Evolutionary conservation across 164 flowering plant species (phyloP).

Genomic region (Santalum album): DNA sequence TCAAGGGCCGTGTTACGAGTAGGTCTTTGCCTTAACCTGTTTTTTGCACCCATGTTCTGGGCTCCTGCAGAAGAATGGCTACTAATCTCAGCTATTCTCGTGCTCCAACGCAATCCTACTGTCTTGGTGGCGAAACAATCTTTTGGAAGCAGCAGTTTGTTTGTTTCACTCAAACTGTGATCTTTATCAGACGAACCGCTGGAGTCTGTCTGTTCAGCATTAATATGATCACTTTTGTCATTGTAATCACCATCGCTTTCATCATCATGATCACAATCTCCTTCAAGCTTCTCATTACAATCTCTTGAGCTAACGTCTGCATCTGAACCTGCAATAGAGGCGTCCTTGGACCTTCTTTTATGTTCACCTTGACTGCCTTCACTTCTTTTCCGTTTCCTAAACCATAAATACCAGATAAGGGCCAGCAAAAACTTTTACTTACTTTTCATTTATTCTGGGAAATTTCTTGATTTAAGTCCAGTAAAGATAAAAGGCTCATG

Average conservation of each 20-base stretch:
- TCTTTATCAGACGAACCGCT: conserved; percentile 15
- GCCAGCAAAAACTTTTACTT: neutral
- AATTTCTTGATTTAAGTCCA: too few species aligned
- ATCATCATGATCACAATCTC: conserved; percentile 9
- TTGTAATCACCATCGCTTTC: conserved; percentile 18
- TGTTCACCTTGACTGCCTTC: conserved; percentile 6
- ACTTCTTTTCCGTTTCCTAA: conserved; percentile 19
- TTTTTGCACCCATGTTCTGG: conserved; percentile 17
- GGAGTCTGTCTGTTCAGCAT: neutral
- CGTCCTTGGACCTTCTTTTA: neutral
- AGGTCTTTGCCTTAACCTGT: conserved; percentile 31
- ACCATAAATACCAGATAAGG: conserved; percentile 2
- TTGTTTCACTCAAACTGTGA: conserved; percentile 2
- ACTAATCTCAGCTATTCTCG: conserved; percentile 17
- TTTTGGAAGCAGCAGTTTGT: neutral
- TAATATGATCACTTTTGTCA: conserved; percentile 6
- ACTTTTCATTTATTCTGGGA: too few species aligned
- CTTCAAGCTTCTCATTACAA: conserved; percentile 1
- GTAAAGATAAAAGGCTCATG: too few species aligned
- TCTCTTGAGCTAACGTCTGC: conserved; percentile 5
- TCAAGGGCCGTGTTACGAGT: conserved; percentile 21
- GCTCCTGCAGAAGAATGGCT: conserved; percentile 6
- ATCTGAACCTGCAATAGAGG: conserved; percentile 8
- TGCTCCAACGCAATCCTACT: conserved; percentile 26
- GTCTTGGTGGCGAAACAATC: conserved; percentile 7